phyloP scores from a whole-genome alignment of 805 yeast genomes.

The Wickerhamiella siamensis region DNA sequence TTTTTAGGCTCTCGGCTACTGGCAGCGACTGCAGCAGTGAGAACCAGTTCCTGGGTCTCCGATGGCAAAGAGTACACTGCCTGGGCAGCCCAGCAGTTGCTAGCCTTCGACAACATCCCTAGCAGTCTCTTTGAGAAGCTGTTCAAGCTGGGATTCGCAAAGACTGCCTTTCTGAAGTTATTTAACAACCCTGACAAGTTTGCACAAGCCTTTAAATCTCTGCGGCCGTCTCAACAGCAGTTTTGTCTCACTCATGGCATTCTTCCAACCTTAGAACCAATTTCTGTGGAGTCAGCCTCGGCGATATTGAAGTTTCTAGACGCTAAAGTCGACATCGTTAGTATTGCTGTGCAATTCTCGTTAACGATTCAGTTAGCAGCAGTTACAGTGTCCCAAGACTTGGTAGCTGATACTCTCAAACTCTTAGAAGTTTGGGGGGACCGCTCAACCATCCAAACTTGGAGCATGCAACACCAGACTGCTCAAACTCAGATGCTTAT shows the following conservation, averaged over 20 bases:
- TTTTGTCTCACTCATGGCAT: slow-evolving; percentile 10
- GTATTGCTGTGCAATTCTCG: slow-evolving; percentile 2
- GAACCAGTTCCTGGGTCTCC: slow-evolving; percentile 11
- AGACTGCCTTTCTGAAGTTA: slow-evolving; percentile 4
- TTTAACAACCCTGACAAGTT: slow-evolving; percentile 6
- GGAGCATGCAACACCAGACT: slow-evolving; percentile 33
- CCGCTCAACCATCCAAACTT: slow-evolving; percentile 25
- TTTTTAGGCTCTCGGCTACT: background rate
- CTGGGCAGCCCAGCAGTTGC: slow-evolving; percentile 17
- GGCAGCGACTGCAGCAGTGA: background rate
- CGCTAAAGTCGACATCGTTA: slow-evolving; percentile 5
- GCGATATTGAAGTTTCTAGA: slow-evolving; percentile 10
- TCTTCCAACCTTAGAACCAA: slow-evolving; percentile 3
- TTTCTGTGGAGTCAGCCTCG: slow-evolving; percentile 9
- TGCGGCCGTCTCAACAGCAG: slow-evolving; percentile 12
- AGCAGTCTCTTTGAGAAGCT: slow-evolving; percentile 13
- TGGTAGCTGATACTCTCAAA: background rate
- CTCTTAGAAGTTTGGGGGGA: slow-evolving; percentile 28
- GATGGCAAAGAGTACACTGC: slow-evolving; percentile 10
- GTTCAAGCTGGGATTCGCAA: slow-evolving; percentile 18
- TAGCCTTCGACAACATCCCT: slow-evolving; percentile 2
- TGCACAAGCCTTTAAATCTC: background rate
- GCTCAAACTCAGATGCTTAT: slow-evolving; percentile 35
- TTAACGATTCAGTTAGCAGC: slow-evolving; percentile 12
- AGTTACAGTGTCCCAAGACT: slow-evolving; percentile 12